Percentiles rank a stretch among this genome's conserved stretches.
These are phyloP conservation scores for Phalaenopsis equestris DNA, from an alignment of 106 monocot genomes.

Conservation along the genomic window DNA sequence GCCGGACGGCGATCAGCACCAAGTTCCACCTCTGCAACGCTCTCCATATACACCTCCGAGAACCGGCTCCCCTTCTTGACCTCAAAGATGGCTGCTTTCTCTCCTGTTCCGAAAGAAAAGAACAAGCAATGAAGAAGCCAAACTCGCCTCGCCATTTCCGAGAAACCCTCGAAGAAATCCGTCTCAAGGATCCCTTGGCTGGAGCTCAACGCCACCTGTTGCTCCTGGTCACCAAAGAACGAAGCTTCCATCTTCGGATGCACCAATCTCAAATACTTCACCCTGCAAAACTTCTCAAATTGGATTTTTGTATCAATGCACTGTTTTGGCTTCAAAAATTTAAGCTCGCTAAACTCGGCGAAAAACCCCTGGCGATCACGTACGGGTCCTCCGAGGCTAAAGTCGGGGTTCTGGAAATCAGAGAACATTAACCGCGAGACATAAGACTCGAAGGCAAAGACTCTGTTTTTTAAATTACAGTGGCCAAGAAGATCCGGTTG, in stretches of 20 bases:
- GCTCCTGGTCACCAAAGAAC: constrained; percentile 28
- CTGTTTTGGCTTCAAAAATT: constrained; percentile 7
- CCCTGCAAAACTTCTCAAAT: constrained; percentile 28
- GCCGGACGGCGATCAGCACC: neutral
- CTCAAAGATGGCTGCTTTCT: constrained; percentile 30
- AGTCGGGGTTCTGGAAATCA: constrained; percentile 35
- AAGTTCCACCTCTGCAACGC: constrained; percentile 22
- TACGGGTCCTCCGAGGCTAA: constrained; percentile 13
- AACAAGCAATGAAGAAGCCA: constrained; percentile 66
- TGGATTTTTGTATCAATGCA: neutral
- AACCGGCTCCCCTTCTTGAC: constrained; percentile 45
- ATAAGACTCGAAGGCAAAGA: constrained; percentile 45
- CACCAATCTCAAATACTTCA: constrained; percentile 40
- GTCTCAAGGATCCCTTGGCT: constrained; percentile 19
- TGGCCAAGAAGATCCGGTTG: constrained; percentile 21
- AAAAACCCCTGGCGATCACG: constrained; percentile 32
- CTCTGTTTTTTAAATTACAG: constrained; percentile 7
- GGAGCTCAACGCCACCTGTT: constrained; percentile 16
- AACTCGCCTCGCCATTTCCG: constrained; percentile 46
- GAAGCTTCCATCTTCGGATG: constrained; percentile 54
- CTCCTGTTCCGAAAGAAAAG: constrained; percentile 34
- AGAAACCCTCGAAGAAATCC: constrained; percentile 33
- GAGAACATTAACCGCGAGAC: constrained; percentile 46
- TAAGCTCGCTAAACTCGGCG: constrained; percentile 28
- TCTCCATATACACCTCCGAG: constrained; percentile 97